phyloP scores from a whole-genome alignment of 1,284 basidiomycete genomes.

The Ustilago vetiveriae region DNA sequence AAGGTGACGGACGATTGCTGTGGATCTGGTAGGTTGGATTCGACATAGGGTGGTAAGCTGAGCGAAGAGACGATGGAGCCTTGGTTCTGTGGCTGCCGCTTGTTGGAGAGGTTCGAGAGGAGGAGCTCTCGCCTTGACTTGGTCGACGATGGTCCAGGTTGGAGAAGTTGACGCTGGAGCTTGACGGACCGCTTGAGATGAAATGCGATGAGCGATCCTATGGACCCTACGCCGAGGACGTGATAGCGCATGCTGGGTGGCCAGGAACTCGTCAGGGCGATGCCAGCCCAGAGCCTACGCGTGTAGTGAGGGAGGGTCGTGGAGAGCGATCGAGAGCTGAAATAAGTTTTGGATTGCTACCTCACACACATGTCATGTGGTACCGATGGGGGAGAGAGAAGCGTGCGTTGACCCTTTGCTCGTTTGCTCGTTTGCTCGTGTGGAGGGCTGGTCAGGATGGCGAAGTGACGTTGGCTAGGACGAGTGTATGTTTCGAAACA shows the following conservation, averaged over 20 bases:
- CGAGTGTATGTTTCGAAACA: too few species aligned
- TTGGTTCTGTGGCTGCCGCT: constrained; percentile 17
- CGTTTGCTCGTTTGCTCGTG: too few species aligned
- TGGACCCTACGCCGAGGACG: constrained; percentile 63
- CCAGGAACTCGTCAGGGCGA: background rate
- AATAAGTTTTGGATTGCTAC: too few species aligned
- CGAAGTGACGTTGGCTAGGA: too few species aligned
- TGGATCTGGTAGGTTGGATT: constrained; percentile 40
- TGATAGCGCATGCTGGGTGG: constrained; percentile 59
- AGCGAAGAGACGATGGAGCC: constrained; percentile 41
- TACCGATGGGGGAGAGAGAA: too few species aligned
- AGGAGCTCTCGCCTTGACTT: constrained; percentile 29
- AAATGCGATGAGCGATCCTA: constrained; percentile 63
- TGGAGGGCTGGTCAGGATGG: too few species aligned
- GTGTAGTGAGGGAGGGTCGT: too few species aligned
- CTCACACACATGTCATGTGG: too few species aligned
- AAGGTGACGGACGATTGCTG: constrained; percentile 47
- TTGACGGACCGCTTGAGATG: constrained; percentile 56
- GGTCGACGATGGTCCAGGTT: constrained; percentile 25
- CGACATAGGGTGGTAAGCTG: constrained; percentile 42
- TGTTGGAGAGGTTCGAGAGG: constrained; percentile 45
- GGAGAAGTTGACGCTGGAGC: constrained; percentile 35
- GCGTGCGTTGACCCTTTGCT: too few species aligned
- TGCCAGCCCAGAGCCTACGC: constrained; percentile 1
- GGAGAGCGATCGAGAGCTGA: too few species aligned